phyloP scores from a whole-genome alignment of 441 rosid genomes.

The Kokia cookei region DNA sequence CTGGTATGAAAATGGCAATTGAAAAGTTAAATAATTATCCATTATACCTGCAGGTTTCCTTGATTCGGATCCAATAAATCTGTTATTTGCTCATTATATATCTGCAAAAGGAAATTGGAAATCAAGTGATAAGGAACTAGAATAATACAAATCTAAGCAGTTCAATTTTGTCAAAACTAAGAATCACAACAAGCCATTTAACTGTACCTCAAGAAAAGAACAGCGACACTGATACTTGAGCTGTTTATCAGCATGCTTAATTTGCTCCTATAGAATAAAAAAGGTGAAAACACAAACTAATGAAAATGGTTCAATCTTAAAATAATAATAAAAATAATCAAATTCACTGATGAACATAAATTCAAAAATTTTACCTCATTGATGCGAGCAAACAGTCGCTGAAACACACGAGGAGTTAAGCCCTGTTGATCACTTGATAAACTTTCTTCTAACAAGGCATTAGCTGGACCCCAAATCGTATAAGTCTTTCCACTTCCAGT shows the following conservation, averaged over 20 bases:
- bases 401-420: constrained; percentile 89
- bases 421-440: constrained; percentile 79
- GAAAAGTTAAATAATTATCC: constrained; percentile 11
- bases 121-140: not conserved
- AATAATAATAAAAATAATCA: not conserved
- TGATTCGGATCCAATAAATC: constrained; percentile 94
- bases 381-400: constrained; percentile 72
- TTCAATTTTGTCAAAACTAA: not conserved
- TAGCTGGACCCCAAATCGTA: constrained; percentile 99
- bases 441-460: constrained; percentile 64
- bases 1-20: not conserved
- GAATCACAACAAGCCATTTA: not conserved
- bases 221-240: constrained; percentile 95
- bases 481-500: constrained; percentile 99
- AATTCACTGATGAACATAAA: constrained; percentile 8
- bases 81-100: constrained; percentile 97
- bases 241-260: constrained; percentile 76
- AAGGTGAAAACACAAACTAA: constrained; percentile 1
- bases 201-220: constrained; percentile 93
- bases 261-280: constrained; percentile 68
- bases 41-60: constrained; percentile 74
- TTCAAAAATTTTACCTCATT: constrained; percentile 52
- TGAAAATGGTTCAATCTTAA: not conserved
- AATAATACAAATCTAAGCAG: not conserved
- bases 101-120: constrained; percentile 47